Evolutionary conservation across 164 flowering plant genomes (phyloP), one percentile per base, ranked within the genome.

Genomic region (Warburgia ugandensis): DNA sequence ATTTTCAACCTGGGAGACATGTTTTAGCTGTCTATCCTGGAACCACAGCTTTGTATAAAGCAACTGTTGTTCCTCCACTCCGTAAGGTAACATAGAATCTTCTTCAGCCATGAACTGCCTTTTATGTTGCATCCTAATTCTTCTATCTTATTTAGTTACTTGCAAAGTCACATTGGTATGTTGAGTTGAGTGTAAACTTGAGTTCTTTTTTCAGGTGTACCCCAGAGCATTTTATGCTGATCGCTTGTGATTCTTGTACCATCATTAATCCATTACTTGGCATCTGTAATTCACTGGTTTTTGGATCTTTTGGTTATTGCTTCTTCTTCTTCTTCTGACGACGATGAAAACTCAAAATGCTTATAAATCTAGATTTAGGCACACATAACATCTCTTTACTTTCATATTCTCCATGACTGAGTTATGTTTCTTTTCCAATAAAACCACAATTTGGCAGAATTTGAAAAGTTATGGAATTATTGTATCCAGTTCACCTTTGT

Each of bases 1-100:
- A 92, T 47, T 88, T 73, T 59, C 84, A 83, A 25, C 64, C 76
- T 38, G 94, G 96, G 48, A 78, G 59, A 68, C 84, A 81, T 58
- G 98, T 92, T 48, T 77, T 92, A 69, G 98, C 98, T 10, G 95
- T 92, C 48, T 92, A 87, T 71, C 98, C 98, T 36, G 81, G 81
- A 53, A 92, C 96, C 41, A 85, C 94, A 43, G 91, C 98, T 31
- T 70, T 92, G 17, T 92, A 88, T 46, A 92, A 83, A 76, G 98
- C 98, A 59, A 92, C 98, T 32, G 95, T 92, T 2, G 92, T 81
- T 50, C 77, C 77, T 61, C 42, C 72, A 17, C 81, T 67, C 48
- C 83, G 96, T 16, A 87, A 80, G 94, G 98, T 92, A 64, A 41
- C 35, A n/a, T n/a, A n/a, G n/a, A n/a, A n/a, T n/a, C n/a, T n/a